Evolutionary conservation across 495 filamentous ascomycete species (phyloP).

Genomic region (Friedmanniomyces simplex): DNA sequence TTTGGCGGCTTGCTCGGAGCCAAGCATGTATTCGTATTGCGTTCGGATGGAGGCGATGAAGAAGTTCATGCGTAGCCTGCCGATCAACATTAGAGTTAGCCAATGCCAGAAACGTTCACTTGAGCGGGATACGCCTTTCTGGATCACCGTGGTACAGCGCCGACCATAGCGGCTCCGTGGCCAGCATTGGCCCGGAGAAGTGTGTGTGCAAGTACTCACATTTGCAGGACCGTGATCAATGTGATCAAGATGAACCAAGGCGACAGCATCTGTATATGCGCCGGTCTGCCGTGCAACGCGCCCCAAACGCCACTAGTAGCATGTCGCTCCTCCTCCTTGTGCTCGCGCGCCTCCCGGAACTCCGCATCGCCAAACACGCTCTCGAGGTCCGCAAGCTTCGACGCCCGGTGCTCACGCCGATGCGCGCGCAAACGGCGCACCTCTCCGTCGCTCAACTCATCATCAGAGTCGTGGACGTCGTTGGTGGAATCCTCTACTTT

Average conservation of each 20-base stretch:
- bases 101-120: too few relatives aligned
- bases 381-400: constrained; percentile 62
- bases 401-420: constrained; percentile 53
- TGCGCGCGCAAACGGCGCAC: constrained; percentile 36
- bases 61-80: constrained; percentile 80
- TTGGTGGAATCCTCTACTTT: constrained; percentile 44
- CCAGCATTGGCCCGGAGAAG: too few relatives aligned
- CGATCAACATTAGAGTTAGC: too few relatives aligned
- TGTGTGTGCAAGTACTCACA: constrained; percentile 24
- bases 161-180: too few relatives aligned
- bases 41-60: constrained; percentile 83
- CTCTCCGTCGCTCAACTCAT: constrained; percentile 29
- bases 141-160: too few relatives aligned
- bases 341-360: constrained; percentile 43
- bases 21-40: constrained; percentile 75
- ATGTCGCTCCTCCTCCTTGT: constrained; percentile 50
- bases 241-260: constrained; percentile 87
- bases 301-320: constrained; percentile 78
- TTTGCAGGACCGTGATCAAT: constrained; percentile 78
- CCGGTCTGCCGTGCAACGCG: constrained; percentile 66
- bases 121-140: too few relatives aligned
- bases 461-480: constrained; percentile 38
- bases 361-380: constrained; percentile 55
- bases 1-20: constrained; percentile 44
- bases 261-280: constrained; percentile 61